Evolutionary conservation across 768 basidiomycete species (phyloP), one percentile per base, ranked within the genome.

Genomic region (Termitomyces sp.): DNA sequence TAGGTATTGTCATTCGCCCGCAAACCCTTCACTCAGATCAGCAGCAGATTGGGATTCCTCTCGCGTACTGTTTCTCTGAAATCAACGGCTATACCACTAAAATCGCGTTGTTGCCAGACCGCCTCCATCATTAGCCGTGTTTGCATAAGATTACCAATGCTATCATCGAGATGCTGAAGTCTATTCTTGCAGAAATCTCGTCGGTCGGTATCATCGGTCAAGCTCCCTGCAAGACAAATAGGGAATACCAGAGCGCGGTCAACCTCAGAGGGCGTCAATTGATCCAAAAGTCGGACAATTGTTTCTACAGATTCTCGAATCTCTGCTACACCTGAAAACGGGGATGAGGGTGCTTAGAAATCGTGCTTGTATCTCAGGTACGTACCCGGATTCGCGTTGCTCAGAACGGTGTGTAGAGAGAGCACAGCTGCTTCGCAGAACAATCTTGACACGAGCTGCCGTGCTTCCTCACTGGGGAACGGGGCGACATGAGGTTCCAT

Each of bases 221-320:
- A 81, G 71, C 85, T 85, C 5, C 87, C 91, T 36, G 87, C 85
- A 46, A 94, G 76, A 70, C 85, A 87, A 59, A 91, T 81, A 34
- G 91, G 90, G 73, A 92, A 88, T 25, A 90, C 77, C 46, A 92
- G 72, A 8, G 83, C 79, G 60, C 88, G 83, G 71, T 94, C 91
- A 47, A 84, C 72, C 60, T 83, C 77, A 15, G 86, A 85, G 46
- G 83, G 73, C 32, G 80, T 81, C 56, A 91, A 70, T 65, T 81
- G 80, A 60, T 77, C 74, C 58, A 91, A 69, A 25, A 81, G 73
- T 49, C 81, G 81, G 56, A 84, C 75, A 52, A 91, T 80, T 47
- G 68, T 70, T 32, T 82, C 81, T 36, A 89, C 84, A 9, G 83
- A 84, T 45, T 77, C 73, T 58, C 71, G 75, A 65, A 94, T 90